Conservation (phyloP, 805 yeast species). For the Cyberlindnera suaveolens region DNA sequence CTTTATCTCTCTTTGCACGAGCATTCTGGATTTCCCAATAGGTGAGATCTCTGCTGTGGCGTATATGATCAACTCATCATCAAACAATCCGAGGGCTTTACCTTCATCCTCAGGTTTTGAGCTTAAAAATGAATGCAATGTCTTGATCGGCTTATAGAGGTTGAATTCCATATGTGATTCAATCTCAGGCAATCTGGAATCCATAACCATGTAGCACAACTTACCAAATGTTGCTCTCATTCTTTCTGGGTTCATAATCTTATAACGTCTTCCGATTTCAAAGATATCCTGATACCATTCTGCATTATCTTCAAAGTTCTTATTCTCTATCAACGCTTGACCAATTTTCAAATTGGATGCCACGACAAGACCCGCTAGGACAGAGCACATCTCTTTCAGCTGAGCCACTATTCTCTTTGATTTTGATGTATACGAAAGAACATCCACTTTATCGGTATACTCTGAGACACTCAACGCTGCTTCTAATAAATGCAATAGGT, state of each 20-base stretch:
- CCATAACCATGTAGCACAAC: constrained; percentile 81
- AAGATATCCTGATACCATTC: constrained; percentile 67
- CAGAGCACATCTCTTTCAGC: constrained; percentile 70
- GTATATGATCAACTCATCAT: constrained; percentile 50
- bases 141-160: constrained; percentile 62
- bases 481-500: constrained; percentile 56
- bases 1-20: constrained; percentile 54
- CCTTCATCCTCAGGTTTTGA: constrained; percentile 32
- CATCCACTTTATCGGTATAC: constrained; percentile 74
- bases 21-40: constrained; percentile 45
- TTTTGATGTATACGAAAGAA: constrained; percentile 58
- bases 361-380: constrained; percentile 70
- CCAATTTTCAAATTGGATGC: constrained; percentile 73
- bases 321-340: constrained; percentile 54
- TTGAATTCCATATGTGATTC: constrained; percentile 70
- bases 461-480: constrained; percentile 77
- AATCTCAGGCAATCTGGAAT: constrained; percentile 67
- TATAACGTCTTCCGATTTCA: constrained; percentile 76
- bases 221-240: constrained; percentile 79
- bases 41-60: constrained; percentile 69
- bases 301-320: constrained; percentile 62
- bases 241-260: constrained; percentile 78
- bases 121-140: constrained; percentile 45
- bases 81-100: constrained; percentile 38
- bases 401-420: constrained; percentile 67